These are phyloP conservation scores for Delphinella strobiligena DNA, from an alignment of 2,329 filamentous ascomycete genomes.

Conservation along the genomic window DNA sequence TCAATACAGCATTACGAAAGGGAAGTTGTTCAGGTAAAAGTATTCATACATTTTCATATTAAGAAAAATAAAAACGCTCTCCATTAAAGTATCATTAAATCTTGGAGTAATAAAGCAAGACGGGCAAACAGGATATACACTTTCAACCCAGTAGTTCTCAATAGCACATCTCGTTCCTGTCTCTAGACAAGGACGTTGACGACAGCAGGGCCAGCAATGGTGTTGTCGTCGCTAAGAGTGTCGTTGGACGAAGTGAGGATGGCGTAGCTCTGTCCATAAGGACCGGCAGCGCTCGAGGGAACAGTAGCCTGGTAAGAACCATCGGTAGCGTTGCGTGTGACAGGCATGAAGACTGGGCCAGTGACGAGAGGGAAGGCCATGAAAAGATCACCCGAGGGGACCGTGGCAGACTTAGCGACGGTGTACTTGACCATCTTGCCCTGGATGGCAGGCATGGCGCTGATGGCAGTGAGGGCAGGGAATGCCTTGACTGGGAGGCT, in stretches of 20 bases:
- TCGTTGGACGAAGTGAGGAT: slow-evolving; percentile 14
- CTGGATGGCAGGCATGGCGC: slow-evolving; percentile 5
- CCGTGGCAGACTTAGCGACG: slow-evolving; percentile 11
- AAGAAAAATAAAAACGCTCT: too few relatives aligned
- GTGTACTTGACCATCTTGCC: slow-evolving; percentile 13
- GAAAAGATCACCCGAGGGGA: slow-evolving; percentile 15
- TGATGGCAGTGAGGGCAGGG: slow-evolving; percentile 12
- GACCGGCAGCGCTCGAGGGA: slow-evolving; percentile 11
- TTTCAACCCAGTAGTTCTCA: too few relatives aligned
- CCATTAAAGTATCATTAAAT: too few relatives aligned
- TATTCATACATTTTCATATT: too few relatives aligned
- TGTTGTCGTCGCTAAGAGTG: slow-evolving; percentile 16
- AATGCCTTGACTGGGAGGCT: slow-evolving; percentile 44
- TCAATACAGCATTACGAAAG: too few relatives aligned
- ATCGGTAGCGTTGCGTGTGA: slow-evolving; percentile 9
- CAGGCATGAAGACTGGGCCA: slow-evolving; percentile 13
- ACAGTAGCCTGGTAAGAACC: slow-evolving; percentile 5
- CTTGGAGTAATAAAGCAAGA: too few relatives aligned
- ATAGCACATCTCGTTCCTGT: too few relatives aligned
- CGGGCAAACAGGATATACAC: too few relatives aligned
- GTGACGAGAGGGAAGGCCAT: slow-evolving; percentile 14
- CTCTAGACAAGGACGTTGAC: slow-evolving; percentile 2
- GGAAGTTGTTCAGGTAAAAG: too few relatives aligned
- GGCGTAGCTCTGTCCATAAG: slow-evolving; percentile 16
- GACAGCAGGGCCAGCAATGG: slow-evolving; percentile 17